A percentile compares a stretch with the other conserved stretches of the same genome.
Conservation (phyloP, 2,329 filamentous ascomycete species). For the Colletotrichum australisinense region DNA sequence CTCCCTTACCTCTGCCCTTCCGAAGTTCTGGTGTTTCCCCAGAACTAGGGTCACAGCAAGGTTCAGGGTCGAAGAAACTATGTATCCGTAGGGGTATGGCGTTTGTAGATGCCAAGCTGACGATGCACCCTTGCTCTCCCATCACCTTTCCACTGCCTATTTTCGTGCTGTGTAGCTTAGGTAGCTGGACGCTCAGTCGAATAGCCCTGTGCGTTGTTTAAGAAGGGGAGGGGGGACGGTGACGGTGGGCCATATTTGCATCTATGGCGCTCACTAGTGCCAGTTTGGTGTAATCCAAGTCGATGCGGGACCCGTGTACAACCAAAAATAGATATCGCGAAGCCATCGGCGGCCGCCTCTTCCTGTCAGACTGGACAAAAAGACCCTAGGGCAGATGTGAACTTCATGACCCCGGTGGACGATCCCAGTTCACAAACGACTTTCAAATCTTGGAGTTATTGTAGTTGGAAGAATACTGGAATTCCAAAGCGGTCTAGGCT, state of each 20-base stretch:
- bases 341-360: not conserved
- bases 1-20: not conserved
- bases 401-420: not conserved
- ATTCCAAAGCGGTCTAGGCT: not conserved
- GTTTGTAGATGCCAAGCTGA: not conserved
- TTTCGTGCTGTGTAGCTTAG: not conserved
- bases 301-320: conserved; percentile 5
- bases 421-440: not conserved
- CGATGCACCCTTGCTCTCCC: conserved; percentile 10
- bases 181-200: not conserved
- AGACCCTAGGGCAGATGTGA: not conserved
- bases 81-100: not conserved
- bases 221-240: not conserved
- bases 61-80: not conserved
- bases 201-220: conserved; percentile 13
- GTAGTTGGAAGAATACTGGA: not conserved
- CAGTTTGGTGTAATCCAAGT: not conserved
- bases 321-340: conserved; percentile 6
- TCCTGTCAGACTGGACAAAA: not conserved
- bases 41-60: not conserved
- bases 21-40: not conserved
- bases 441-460: not conserved
- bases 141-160: not conserved
- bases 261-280: conserved; percentile 23
- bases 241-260: conserved; percentile 6